Conservation (phyloP, 768 basidiomycete species). For the Leccinellum albellum region DNA sequence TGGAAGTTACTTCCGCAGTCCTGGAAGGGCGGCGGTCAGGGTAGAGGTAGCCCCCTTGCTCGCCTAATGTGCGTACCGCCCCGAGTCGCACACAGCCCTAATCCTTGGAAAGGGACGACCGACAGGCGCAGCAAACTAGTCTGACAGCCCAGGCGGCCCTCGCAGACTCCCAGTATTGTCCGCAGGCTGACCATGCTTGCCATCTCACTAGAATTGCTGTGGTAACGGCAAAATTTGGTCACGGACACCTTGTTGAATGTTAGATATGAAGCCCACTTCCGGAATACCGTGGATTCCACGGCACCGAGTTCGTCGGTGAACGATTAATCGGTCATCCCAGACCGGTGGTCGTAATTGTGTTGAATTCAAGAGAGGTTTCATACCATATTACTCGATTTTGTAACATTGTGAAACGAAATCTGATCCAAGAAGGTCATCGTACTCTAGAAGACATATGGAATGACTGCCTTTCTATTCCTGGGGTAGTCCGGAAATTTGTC, state of each 20-base stretch:
- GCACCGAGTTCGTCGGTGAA: not conserved
- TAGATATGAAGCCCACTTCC: not conserved
- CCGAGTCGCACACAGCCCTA: not conserved
- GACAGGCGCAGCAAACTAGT: not conserved
- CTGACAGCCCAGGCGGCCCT: not conserved
- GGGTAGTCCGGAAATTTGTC: constrained; percentile 80
- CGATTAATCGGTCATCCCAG: not conserved
- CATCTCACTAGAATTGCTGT: not conserved
- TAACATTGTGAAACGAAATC: not conserved
- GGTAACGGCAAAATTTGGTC: not conserved
- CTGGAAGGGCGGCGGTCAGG: not conserved
- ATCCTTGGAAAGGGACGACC: not conserved
- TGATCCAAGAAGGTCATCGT: not conserved
- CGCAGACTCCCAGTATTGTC: not conserved
- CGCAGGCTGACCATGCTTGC: not conserved
- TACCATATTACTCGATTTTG: not conserved
- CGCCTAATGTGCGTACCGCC: not conserved
- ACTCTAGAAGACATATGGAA: constrained; percentile 70
- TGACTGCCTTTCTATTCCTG: constrained; percentile 64
- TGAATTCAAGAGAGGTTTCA: not conserved
- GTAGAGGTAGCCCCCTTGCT: not conserved
- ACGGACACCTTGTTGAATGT: not conserved
- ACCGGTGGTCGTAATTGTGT: not conserved
- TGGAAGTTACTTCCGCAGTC: not conserved
- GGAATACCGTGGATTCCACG: not conserved